Conservation (phyloP, 1,139 yeast genomes). For the Taphrina wiesneri region DNA sequence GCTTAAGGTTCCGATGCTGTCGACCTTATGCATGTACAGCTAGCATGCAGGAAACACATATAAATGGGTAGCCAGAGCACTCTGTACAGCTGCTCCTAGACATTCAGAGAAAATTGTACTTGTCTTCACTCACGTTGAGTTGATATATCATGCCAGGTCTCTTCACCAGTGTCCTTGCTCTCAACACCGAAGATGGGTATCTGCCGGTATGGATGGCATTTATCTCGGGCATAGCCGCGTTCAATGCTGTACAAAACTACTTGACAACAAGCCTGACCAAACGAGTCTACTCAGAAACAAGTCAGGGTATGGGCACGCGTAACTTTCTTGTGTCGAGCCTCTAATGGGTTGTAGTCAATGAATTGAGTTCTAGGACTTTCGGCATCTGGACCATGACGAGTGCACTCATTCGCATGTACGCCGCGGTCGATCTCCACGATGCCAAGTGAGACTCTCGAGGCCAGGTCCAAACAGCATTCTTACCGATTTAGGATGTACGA, state of each 20-base stretch:
- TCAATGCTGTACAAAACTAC: conserved; percentile 89
- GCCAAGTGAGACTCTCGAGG: conserved; percentile 50
- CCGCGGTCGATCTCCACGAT: conserved; percentile 72
- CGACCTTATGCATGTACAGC: no score
- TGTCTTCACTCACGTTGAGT: no score
- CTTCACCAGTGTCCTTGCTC: neutral
- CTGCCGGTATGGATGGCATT: conserved; percentile 72
- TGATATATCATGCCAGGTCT: conserved; percentile 5
- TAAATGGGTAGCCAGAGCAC: no score
- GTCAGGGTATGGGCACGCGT: conserved; percentile 46
- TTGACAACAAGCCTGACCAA: conserved; percentile 73
- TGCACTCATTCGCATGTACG: conserved; percentile 78
- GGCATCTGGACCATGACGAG: conserved; percentile 97
- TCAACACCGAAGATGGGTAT: conserved; percentile 48
- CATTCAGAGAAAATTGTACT: no score
- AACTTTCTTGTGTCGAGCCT: neutral
- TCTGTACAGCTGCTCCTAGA: no score
- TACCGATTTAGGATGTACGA: conserved; percentile 56
- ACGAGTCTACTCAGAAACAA: conserved; percentile 72
- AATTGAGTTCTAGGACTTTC: conserved; percentile 86
- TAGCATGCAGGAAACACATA: no score
- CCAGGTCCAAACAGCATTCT: neutral
- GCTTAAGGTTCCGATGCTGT: no score
- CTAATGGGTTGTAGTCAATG: conserved; percentile 52
- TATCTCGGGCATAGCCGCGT: conserved; percentile 78